These are phyloP conservation scores for Salisapilia sapeloensis DNA, from an alignment of 352 stramenopile species.

Conservation along the genomic window DNA sequence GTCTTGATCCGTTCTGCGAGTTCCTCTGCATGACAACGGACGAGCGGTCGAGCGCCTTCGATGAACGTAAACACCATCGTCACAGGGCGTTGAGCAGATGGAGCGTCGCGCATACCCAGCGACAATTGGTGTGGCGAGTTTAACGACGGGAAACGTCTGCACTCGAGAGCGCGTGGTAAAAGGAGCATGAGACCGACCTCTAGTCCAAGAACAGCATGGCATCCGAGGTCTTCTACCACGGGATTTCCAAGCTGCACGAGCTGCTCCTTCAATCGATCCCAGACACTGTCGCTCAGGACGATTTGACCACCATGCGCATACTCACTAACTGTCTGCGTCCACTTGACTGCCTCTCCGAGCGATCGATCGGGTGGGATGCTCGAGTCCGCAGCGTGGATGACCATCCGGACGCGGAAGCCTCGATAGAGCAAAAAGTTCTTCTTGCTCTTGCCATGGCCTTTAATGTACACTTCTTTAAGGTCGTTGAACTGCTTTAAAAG, in stretches of 20 bases:
- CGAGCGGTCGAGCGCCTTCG: constrained; percentile 60
- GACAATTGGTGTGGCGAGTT: constrained; percentile 59
- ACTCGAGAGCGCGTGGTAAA: constrained; percentile 59
- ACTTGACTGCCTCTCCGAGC: constrained; percentile 59
- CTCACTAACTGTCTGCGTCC: constrained; percentile 71
- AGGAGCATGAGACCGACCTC: constrained; percentile 71
- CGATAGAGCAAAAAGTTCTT: constrained; percentile 70
- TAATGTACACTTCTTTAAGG: constrained; percentile 56
- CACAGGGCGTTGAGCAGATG: constrained; percentile 54
- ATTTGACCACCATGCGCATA: constrained; percentile 75
- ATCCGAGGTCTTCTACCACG: constrained; percentile 72
- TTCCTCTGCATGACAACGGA: constrained; percentile 68
- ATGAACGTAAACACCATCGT: constrained; percentile 86
- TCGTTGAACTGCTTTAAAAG: constrained; percentile 70
- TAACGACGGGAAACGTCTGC: constrained; percentile 46
- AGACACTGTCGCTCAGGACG: constrained; percentile 68
- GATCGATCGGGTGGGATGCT: constrained; percentile 36
- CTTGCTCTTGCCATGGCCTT: constrained; percentile 32
- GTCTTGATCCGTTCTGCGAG: constrained; percentile 74
- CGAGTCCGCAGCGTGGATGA: constrained; percentile 57
- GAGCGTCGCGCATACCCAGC: constrained; percentile 66
- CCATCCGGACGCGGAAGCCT: constrained; percentile 74
- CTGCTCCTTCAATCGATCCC: constrained; percentile 75
- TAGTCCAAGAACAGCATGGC: constrained; percentile 48
- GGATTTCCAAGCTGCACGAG: constrained; percentile 76